These are phyloP conservation scores for Boletus barrowsii DNA, from an alignment of 768 basidiomycete species.

Conservation along the genomic window DNA sequence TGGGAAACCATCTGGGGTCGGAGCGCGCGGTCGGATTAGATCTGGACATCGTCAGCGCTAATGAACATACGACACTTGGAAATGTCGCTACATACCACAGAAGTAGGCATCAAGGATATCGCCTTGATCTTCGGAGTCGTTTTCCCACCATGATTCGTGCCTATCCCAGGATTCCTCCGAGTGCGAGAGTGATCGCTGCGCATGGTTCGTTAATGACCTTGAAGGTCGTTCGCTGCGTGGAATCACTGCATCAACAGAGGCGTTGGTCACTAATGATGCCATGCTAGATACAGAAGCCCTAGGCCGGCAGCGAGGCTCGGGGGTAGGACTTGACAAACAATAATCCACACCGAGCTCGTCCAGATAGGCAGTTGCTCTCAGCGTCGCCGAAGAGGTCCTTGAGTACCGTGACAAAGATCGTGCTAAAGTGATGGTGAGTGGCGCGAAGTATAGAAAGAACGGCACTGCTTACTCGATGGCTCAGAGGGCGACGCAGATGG, in stretches of 20 bases:
- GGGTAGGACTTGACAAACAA: constrained; percentile 20
- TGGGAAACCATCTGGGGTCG: constrained; percentile 10
- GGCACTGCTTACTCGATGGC: constrained; percentile 11
- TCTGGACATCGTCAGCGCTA: constrained; percentile 17
- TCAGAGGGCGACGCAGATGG: constrained; percentile 11
- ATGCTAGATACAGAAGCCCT: constrained; percentile 52
- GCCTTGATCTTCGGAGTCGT: constrained; percentile 26
- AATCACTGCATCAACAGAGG: constrained; percentile 57
- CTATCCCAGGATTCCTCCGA: constrained; percentile 12
- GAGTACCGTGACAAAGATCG: constrained; percentile 18
- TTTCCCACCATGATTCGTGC: constrained; percentile 21
- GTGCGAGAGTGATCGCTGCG: constrained; percentile 13
- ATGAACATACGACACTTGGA: not conserved
- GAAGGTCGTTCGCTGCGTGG: constrained; percentile 33
- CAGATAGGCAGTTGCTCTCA: constrained; percentile 23
- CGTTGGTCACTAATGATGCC: constrained; percentile 53
- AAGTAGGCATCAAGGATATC: constrained; percentile 46
- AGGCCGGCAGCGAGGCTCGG: constrained; percentile 15
- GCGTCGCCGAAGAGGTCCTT: constrained; percentile 29
- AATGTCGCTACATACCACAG: constrained; percentile 27
- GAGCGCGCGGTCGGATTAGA: constrained; percentile 16
- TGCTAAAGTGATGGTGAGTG: constrained; percentile 10
- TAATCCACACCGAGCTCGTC: constrained; percentile 32
- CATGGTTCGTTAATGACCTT: constrained; percentile 8
- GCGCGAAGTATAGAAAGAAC: not conserved